Percentiles rank a stretch among this genome's conserved stretches.
These are phyloP conservation scores for Acanthamoeba triangularis DNA, from an alignment of 208 protist genomes.

Conservation along the genomic window DNA sequence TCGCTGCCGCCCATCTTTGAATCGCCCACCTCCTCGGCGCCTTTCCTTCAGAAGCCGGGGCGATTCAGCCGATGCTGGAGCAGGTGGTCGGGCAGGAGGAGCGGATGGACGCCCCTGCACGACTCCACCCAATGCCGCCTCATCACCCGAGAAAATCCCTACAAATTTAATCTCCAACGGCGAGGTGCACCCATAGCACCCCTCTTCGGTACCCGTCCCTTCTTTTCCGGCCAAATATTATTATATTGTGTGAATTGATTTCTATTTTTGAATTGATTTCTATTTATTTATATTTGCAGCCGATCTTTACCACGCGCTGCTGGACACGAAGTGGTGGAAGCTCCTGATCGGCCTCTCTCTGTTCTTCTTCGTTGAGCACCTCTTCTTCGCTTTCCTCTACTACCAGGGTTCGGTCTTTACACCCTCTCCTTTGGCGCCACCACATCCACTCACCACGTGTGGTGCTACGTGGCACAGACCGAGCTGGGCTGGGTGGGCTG, in stretches of 20 bases:
- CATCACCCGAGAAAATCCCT: slow-evolving; percentile 60
- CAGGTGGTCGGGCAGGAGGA: slow-evolving; percentile 12
- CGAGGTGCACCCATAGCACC: not conserved
- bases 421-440: no score
- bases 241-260: no score
- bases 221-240: no score
- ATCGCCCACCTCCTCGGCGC: not conserved
- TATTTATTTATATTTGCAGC: no score
- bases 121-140: slow-evolving; percentile 62
- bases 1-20: slow-evolving; percentile 26
- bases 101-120: slow-evolving; percentile 1
- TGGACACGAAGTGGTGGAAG: slow-evolving; percentile 79
- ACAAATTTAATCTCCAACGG: slow-evolving; percentile 55
- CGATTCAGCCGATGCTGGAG: not conserved
- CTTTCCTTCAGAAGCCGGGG: not conserved
- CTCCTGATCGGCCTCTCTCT: slow-evolving; percentile 56
- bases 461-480: not conserved
- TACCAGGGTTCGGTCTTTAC: not conserved
- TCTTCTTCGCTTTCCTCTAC: slow-evolving; percentile 74
- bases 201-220: slow-evolving; percentile 51
- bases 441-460: no score
- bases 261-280: no score
- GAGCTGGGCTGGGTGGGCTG: not conserved
- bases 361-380: slow-evolving; percentile 56
- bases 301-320: slow-evolving; percentile 64